Evolutionary conservation across 192 early-diverging fungal genomes (phyloP).

Genomic region (Backusella parvicylindrica): DNA sequence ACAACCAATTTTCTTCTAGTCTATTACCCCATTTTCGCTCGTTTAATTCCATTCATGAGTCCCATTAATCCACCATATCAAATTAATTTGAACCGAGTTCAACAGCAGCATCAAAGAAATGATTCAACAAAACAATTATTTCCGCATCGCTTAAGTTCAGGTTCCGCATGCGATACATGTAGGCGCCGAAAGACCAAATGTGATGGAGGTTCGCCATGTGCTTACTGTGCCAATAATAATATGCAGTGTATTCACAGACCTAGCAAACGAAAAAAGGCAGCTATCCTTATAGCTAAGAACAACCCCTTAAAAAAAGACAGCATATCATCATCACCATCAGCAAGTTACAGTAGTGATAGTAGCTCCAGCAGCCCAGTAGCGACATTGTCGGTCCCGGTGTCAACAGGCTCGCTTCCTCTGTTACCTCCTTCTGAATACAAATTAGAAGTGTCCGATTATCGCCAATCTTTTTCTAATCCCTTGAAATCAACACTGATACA

Average conservation of each 20-base stretch:
- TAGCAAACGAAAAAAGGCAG: background rate
- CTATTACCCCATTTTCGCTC: background rate
- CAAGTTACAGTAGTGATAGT: background rate
- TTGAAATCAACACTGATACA: background rate
- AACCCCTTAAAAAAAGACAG: background rate
- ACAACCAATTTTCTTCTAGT: background rate
- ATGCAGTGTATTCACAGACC: constrained; percentile 28
- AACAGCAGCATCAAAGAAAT: background rate
- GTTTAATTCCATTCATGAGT: background rate
- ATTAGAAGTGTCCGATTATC: background rate
- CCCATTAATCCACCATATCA: background rate
- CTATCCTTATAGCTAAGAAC: background rate
- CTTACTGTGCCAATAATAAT: constrained; percentile 26
- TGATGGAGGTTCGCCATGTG: constrained; percentile 34
- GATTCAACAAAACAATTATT: background rate
- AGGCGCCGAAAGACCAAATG: constrained; percentile 37
- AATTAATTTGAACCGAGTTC: background rate
- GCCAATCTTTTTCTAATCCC: background rate
- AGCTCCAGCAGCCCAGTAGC: background rate
- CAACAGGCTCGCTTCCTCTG: background rate
- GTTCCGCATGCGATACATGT: constrained; percentile 39
- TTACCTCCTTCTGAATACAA: background rate
- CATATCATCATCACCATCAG: background rate
- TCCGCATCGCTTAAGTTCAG: constrained; percentile 31
- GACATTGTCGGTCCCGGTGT: background rate